Evolutionary conservation across 1,284 basidiomycete genomes (phyloP).

Genomic region (Afroboletus lepidellus): DNA sequence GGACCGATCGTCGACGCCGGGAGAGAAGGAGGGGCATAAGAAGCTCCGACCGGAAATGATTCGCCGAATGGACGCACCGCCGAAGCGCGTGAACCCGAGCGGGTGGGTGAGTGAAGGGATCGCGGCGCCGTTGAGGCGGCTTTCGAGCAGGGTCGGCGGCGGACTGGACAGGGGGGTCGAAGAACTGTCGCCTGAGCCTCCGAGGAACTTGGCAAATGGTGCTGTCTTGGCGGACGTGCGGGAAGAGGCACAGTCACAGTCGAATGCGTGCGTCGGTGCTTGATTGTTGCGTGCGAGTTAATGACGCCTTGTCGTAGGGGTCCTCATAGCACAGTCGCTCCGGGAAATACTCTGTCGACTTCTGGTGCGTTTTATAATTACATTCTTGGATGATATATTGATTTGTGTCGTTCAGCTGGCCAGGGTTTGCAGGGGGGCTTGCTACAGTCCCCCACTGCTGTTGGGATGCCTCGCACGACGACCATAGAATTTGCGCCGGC

Average conservation of each 20-base stretch:
- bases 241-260: constrained; percentile 1
- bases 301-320: constrained; percentile 9
- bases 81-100: constrained; percentile 82
- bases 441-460: constrained; percentile 3
- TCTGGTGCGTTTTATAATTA: constrained; percentile 14
- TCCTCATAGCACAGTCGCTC: constrained; percentile 39
- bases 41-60: constrained; percentile 83
- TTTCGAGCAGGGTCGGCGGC: constrained; percentile 10
- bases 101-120: constrained; percentile 61
- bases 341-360: constrained; percentile 17
- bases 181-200: constrained; percentile 4
- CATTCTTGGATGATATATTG: not conserved
- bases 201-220: not conserved
- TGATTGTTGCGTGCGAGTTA: not conserved
- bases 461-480: constrained; percentile 44
- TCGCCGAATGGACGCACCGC: constrained; percentile 73
- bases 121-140: constrained; percentile 19
- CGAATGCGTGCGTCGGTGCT: constrained; percentile 11
- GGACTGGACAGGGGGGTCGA: constrained; percentile 3
- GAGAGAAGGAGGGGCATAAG: constrained; percentile 24
- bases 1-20: constrained; percentile 15
- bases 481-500: constrained; percentile 52
- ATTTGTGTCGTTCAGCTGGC: constrained; percentile 13
- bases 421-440: constrained; percentile 25
- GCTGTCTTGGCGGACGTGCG: constrained; percentile 1